Conservation (phyloP, 1,284 basidiomycete species). For the Irpex sp. region DNA sequence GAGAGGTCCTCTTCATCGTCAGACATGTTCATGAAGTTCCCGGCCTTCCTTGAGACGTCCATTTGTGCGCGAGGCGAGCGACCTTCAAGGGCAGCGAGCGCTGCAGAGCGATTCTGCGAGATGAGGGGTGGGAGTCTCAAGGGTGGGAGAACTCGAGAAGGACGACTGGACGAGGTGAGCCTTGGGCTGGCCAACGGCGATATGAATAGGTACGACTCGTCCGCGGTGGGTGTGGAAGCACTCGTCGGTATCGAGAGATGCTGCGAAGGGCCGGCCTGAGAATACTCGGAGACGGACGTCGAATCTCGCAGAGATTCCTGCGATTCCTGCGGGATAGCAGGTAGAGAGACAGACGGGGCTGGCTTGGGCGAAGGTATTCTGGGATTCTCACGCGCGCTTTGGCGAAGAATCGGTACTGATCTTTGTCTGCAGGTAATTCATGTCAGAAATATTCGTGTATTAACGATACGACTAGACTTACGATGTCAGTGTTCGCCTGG, state of each 20-base stretch:
- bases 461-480: not conserved
- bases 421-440: not conserved
- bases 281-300: not conserved
- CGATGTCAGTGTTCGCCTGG: not conserved
- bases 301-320: constrained; percentile 10
- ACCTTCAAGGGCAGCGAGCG: constrained; percentile 62
- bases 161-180: not conserved
- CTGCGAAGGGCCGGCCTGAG: not conserved
- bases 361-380: constrained; percentile 53
- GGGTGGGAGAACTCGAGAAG: constrained; percentile 27
- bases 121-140: constrained; percentile 5
- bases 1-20: constrained; percentile 35
- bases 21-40: constrained; percentile 63
- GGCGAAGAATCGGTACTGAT: constrained; percentile 22
- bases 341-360: constrained; percentile 44
- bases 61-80: constrained; percentile 25
- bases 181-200: constrained; percentile 13
- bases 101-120: constrained; percentile 40
- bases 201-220: constrained; percentile 19
- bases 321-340: constrained; percentile 40
- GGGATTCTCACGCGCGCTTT: constrained; percentile 41
- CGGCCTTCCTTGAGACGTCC: constrained; percentile 12
- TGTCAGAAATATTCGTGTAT: not conserved
- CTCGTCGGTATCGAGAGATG: not conserved
- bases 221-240: constrained; percentile 13